Percentiles rank a stretch among this genome's conserved stretches.
phyloP scores from a whole-genome alignment of 495 filamentous ascomycete genomes.

The Podospora sp. region DNA sequence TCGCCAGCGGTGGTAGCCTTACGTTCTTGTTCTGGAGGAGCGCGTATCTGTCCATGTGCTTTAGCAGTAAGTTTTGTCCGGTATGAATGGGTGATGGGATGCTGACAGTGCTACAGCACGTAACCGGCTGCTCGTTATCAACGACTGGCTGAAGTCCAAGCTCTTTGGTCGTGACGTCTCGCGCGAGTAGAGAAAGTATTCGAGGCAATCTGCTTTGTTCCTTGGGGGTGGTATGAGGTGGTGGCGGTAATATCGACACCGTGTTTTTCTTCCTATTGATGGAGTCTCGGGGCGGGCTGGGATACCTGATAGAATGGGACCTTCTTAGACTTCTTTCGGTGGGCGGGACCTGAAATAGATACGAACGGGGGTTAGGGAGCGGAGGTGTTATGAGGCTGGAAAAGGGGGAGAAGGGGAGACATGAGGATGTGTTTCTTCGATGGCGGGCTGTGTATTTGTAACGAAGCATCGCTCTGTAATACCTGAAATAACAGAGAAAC shows the following conservation, averaged over 20 bases:
- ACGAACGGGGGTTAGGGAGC: too few species aligned
- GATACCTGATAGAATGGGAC: conserved; percentile 23
- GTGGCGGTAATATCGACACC: conserved; percentile 11
- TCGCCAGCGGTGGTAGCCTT: conserved; percentile 79
- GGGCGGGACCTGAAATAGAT: conserved; percentile 18
- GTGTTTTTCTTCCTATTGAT: conserved; percentile 14
- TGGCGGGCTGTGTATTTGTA: not conserved
- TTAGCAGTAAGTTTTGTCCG: conserved; percentile 74
- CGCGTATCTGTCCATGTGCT: conserved; percentile 99
- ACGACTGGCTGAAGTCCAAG: conserved; percentile 97
- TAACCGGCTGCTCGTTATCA: conserved; percentile 86
- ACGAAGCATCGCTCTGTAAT: not conserved
- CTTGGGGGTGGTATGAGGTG: not conserved
- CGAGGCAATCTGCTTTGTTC: not conserved
- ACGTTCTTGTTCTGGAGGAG: conserved; percentile 95
- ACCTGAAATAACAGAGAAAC: not conserved
- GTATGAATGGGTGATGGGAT: not conserved
- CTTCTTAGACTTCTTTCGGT: conserved; percentile 21
- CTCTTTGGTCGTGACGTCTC: conserved; percentile 95
- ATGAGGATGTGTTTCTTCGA: not conserved
- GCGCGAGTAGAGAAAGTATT: conserved; percentile 65
- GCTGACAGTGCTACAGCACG: conserved; percentile 58
- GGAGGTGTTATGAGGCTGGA: too few species aligned
- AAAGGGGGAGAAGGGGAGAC: not conserved
- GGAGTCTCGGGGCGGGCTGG: conserved; percentile 26